Evolutionary conservation across 495 filamentous ascomycete genomes (phyloP), one percentile per base, ranked within the genome.

Genomic region (Penicillium parvum): DNA sequence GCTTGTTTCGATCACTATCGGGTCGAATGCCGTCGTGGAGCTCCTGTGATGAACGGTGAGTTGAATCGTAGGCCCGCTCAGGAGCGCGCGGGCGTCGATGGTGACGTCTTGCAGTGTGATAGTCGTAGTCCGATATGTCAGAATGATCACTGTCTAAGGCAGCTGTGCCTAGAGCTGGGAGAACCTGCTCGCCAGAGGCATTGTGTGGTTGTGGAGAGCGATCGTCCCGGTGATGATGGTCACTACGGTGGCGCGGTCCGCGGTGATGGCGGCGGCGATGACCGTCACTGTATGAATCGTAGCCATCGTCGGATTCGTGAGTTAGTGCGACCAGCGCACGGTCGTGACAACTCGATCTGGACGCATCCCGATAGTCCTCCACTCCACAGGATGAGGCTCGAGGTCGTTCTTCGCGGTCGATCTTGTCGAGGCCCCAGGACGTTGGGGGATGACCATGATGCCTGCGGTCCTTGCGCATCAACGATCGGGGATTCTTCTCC

Each of bases 341-440:
- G 10, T 71, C 66, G 21, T 63, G 53, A 15, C 55, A 50, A n/a
- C n/a, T 60, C 7, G 58, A 37, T 37, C 52, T 52, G n/a, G 61
- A 47, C 3, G 48, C 19, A 32, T 69, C 59, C 36, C 63, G 49
- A 33, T 61, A 57, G 12, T 63, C 57, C 21, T 67, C 58, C 4
- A 42, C 40, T 6, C 55, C 55, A 9, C 62, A 51, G 17, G 51
- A 49, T 14, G 64, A 65, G 37, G 54, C n/a, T n/a, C n/a, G n/a
- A n/a, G n/a, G 47, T 7, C 65, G 56, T 0, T 59, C 60, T 17
- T 71, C 66, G 9, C 52, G 58, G 10, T 68, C 68, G 6, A 83
- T 54, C 39, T 73, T 81, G 19, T 85, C 84, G 44, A 85, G 70
- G 0, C 79, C 83, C 63, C 78, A 67, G 3, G 75, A 76, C 8